Evolutionary conservation across 2,329 filamentous ascomycete species (phyloP).

Genomic region (Orbilia javanica): DNA sequence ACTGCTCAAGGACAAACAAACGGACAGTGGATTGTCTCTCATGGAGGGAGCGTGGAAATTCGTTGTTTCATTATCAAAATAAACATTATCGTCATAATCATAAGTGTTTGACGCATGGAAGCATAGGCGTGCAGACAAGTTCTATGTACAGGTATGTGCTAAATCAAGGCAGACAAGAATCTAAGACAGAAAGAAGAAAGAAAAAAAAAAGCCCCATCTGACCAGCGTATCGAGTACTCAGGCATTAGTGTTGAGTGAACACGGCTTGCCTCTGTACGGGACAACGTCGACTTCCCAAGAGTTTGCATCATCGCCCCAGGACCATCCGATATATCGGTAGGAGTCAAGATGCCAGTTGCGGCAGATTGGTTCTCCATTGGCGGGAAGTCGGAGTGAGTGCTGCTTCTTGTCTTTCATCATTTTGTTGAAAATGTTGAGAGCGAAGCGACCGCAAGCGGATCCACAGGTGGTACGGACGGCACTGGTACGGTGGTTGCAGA

Average conservation of each 20-base stretch:
- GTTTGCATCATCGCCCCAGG: constrained; percentile 8
- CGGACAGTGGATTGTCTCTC: too few species aligned
- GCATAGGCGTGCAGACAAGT: too few species aligned
- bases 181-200: not conserved
- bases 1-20: too few species aligned
- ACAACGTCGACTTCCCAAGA: constrained; percentile 16
- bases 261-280: not conserved
- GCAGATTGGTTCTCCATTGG: not conserved
- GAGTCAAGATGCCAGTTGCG: not conserved
- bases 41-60: too few species aligned
- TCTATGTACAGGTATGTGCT: too few species aligned
- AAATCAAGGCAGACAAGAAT: not conserved
- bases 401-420: constrained; percentile 21
- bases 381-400: not conserved
- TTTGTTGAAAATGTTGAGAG: not conserved
- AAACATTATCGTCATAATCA: too few species aligned
- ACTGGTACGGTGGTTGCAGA: constrained; percentile 3
- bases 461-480: constrained; percentile 30
- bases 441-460: constrained; percentile 17
- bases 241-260: not conserved
- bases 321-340: constrained; percentile 10
- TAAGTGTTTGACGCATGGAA: too few species aligned
- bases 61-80: too few species aligned
- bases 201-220: not conserved
- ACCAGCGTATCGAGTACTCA: too few species aligned